phyloP scores from a whole-genome alignment of 352 stramenopile genomes.

The Elongisporangium undulatum region DNA sequence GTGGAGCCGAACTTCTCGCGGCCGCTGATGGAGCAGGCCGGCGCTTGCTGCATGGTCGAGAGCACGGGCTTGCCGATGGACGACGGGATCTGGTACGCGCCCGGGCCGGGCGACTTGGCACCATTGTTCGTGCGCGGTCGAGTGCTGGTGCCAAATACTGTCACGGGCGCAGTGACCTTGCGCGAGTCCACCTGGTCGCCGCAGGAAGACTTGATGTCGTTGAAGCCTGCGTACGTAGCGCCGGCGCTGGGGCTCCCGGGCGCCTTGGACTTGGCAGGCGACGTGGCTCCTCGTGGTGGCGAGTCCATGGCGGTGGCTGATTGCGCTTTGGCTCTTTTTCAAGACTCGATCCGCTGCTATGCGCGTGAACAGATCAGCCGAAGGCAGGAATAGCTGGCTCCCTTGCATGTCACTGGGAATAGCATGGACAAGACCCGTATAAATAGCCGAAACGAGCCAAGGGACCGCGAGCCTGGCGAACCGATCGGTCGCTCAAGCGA shows the following conservation, averaged over 20 bases:
- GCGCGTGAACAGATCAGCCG: not conserved
- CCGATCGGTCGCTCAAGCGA: not conserved
- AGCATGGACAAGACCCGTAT: not conserved
- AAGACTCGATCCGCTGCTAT: conserved; percentile 4
- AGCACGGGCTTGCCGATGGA: conserved; percentile 67
- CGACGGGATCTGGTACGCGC: conserved; percentile 63
- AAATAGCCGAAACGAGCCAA: not conserved
- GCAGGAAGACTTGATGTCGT: conserved; percentile 65
- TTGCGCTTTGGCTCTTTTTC: conserved; percentile 2
- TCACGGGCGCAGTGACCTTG: conserved; percentile 57
- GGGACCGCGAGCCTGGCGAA: not conserved
- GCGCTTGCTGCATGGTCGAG: conserved; percentile 52
- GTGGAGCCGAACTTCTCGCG: conserved; percentile 80
- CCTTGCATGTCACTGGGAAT: not conserved
- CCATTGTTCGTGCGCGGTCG: conserved; percentile 42
- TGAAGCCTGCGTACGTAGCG: conserved; percentile 33
- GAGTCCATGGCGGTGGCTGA: conserved; percentile 16
- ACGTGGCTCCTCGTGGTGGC: conserved; percentile 21
- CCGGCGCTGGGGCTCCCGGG: conserved; percentile 21
- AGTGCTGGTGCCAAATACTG: conserved; percentile 62
- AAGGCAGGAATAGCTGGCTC: not conserved
- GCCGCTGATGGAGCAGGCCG: conserved; percentile 62
- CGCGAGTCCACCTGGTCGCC: conserved; percentile 72
- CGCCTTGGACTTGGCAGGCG: conserved; percentile 33
- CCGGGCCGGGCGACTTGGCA: conserved; percentile 56